Evolutionary conservation across 2,329 filamentous ascomycete genomes (phyloP).

Genomic region (Knufia fluminis): DNA sequence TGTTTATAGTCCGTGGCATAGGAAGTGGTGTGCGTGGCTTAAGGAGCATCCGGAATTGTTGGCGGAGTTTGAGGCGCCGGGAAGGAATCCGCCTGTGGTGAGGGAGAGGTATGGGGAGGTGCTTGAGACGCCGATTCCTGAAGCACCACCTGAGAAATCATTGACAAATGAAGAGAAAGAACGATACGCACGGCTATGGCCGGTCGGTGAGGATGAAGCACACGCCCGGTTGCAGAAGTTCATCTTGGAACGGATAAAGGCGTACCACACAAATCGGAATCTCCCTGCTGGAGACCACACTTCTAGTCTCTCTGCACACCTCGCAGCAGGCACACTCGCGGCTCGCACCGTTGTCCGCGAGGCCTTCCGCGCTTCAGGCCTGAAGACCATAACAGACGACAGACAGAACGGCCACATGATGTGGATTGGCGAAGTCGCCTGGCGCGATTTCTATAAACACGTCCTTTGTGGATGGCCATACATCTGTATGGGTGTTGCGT

Average conservation of each 20-base stretch:
- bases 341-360: slow-evolving; percentile 56
- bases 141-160: slow-evolving; percentile 53
- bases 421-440: slow-evolving; percentile 78
- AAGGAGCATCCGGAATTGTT: slow-evolving; percentile 61
- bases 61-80: slow-evolving; percentile 50
- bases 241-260: slow-evolving; percentile 51
- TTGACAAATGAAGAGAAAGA: slow-evolving; percentile 51
- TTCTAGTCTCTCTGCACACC: slow-evolving; percentile 61
- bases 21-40: slow-evolving; percentile 64
- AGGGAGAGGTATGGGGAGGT: slow-evolving; percentile 44
- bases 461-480: slow-evolving; percentile 80
- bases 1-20: slow-evolving; percentile 77
- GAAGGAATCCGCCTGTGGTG: slow-evolving; percentile 44
- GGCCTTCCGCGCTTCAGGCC: slow-evolving; percentile 55
- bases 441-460: slow-evolving; percentile 83
- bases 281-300: slow-evolving; percentile 55
- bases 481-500: slow-evolving; percentile 60
- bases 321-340: slow-evolving; percentile 59
- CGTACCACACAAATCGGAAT: slow-evolving; percentile 59
- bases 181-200: slow-evolving; percentile 54
- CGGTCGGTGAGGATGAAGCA: slow-evolving; percentile 67
- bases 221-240: slow-evolving; percentile 56
- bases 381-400: slow-evolving; percentile 34
- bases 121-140: slow-evolving; percentile 54
- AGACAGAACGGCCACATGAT: slow-evolving; percentile 41